Evolutionary conservation across 1,139 yeast species (phyloP).

Genomic region (Entelexis paramagnoliae): DNA sequence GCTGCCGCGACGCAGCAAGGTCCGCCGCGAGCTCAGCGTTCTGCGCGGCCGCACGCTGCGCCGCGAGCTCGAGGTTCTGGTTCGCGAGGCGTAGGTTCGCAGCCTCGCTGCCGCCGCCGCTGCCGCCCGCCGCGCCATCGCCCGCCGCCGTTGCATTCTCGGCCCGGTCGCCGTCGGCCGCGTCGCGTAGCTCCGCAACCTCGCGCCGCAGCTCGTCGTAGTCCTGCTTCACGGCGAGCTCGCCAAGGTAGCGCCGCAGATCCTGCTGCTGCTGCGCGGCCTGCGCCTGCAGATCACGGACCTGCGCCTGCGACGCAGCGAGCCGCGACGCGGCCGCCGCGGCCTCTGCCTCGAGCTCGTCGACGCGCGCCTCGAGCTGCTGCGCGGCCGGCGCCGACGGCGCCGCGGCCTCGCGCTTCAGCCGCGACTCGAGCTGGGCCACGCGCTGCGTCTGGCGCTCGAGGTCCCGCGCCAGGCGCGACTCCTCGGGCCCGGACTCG

Average conservation of each 20-base stretch:
- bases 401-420: slow-evolving; percentile 33
- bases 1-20: slow-evolving; percentile 37
- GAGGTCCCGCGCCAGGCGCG: slow-evolving; percentile 50
- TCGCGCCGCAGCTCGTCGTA: slow-evolving; percentile 65
- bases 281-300: slow-evolving; percentile 29
- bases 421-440: slow-evolving; percentile 53
- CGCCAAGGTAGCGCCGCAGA: slow-evolving; percentile 45
- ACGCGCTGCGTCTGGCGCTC: slow-evolving; percentile 62
- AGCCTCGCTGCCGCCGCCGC: slow-evolving; percentile 35
- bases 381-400: not conserved
- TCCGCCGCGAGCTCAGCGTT: slow-evolving; percentile 32
- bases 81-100: slow-evolving; percentile 49
- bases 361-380: slow-evolving; percentile 3
- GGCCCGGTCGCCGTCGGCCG: slow-evolving; percentile 23
- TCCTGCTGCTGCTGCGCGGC: slow-evolving; percentile 34
- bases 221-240: slow-evolving; percentile 50
- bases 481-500: slow-evolving; percentile 11
- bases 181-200: slow-evolving; percentile 50
- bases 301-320: slow-evolving; percentile 29
- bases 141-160: slow-evolving; percentile 25
- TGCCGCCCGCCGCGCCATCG: too few relatives aligned
- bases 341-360: slow-evolving; percentile 23
- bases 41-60: slow-evolving; percentile 31
- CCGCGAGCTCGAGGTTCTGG: slow-evolving; percentile 42
- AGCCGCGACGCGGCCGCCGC: slow-evolving; percentile 40